Conservation (phyloP, 352 stramenopile genomes). For the Aphanomyces astaci region DNA sequence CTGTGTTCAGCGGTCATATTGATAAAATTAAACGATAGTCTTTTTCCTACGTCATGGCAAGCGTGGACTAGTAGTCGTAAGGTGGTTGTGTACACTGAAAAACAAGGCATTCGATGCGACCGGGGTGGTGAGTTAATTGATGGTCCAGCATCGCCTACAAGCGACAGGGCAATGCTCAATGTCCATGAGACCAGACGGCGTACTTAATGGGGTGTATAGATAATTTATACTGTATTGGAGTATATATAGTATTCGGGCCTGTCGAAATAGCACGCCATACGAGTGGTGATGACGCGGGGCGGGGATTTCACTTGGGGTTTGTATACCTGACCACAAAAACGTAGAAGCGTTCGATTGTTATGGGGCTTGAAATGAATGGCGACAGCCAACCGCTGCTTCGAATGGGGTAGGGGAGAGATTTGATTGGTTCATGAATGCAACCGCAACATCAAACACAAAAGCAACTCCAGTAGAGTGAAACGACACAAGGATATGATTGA, state of each 20-base stretch:
- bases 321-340: constrained; percentile 6
- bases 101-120: too few species aligned
- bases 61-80: too few species aligned
- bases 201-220: background rate
- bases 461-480: background rate
- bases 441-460: background rate
- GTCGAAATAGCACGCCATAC: background rate
- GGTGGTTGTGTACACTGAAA: too few species aligned
- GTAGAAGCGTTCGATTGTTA: background rate
- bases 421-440: background rate
- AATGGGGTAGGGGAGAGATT: background rate
- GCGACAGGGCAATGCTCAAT: background rate
- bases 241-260: background rate
- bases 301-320: background rate
- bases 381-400: constrained; percentile 1
- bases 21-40: too few species aligned
- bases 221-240: background rate
- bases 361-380: constrained; percentile 1
- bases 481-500: too few species aligned
- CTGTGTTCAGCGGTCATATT: too few species aligned
- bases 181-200: background rate
- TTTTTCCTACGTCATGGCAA: too few species aligned
- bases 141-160: background rate
- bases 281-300: background rate
- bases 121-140: too few species aligned